A percentile compares a stretch with the other conserved stretches of the same genome.
These are phyloP conservation scores for Prunus mongolica DNA, from an alignment of 306 rosid genomes.

Conservation along the genomic window DNA sequence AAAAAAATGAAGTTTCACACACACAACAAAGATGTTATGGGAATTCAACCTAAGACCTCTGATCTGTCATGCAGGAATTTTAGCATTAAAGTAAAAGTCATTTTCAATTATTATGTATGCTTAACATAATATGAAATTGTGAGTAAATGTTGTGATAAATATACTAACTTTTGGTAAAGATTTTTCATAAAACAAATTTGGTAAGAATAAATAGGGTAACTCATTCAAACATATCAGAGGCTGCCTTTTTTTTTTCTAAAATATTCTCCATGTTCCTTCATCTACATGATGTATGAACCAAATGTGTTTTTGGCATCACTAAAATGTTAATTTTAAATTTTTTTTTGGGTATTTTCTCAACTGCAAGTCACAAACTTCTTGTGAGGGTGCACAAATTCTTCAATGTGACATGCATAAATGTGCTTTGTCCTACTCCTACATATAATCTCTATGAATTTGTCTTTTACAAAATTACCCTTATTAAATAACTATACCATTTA, in stretches of 20 bases:
- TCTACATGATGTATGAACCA: neutral
- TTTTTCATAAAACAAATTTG: neutral
- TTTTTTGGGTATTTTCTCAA: neutral
- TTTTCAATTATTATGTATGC: neutral
- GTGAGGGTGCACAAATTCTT: neutral
- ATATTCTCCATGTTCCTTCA: neutral
- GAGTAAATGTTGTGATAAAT: neutral
- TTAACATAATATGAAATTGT: neutral
- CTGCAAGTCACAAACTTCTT: neutral
- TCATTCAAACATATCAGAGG: neutral
- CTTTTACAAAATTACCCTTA: too few relatives aligned
- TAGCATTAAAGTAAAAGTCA: neutral
- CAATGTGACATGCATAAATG: neutral
- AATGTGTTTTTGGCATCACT: neutral
- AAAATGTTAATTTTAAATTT: neutral
- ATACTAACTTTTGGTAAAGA: neutral
- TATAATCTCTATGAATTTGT: neutral
- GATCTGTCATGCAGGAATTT: too few relatives aligned
- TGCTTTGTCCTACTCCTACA: neutral
- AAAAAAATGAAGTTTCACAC: accelerated
- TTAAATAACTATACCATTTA: too few relatives aligned
- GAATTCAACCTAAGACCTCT: accelerated
- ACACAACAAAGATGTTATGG: too few relatives aligned
- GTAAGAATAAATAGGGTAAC: neutral
- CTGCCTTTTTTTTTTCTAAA: neutral